Evolutionary conservation across 1,284 basidiomycete species (phyloP).

Genomic region (Fistulinella cinereoalba): DNA sequence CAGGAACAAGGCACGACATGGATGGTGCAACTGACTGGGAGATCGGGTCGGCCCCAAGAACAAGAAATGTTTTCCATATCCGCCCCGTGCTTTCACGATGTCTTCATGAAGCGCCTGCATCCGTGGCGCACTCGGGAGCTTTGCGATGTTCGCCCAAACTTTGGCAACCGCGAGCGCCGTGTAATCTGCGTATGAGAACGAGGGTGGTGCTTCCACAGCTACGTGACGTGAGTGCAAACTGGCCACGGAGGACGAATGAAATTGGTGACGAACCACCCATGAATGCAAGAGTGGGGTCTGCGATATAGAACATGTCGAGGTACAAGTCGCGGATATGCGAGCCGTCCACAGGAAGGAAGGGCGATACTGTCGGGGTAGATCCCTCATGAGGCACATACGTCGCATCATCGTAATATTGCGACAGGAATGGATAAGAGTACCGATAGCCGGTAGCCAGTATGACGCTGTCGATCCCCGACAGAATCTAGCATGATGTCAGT

Average conservation of each 20-base stretch:
- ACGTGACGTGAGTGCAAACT: neutral
- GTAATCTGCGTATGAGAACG: conserved; percentile 2
- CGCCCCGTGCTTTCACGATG: conserved; percentile 6
- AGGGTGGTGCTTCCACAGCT: neutral
- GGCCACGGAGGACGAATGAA: too few species aligned
- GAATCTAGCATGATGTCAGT: conserved; percentile 2
- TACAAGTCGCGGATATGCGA: conserved; percentile 18
- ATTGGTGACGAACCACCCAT: conserved; percentile 5
- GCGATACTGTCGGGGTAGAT: neutral
- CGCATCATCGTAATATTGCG: conserved; percentile 15
- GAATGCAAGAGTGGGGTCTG: conserved; percentile 20
- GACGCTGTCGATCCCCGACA: conserved; percentile 13
- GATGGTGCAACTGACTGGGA: conserved; percentile 4
- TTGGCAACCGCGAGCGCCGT: conserved; percentile 15
- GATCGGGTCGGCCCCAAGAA: neutral
- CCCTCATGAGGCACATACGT: conserved; percentile 2
- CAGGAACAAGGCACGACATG: neutral
- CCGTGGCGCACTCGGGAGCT: conserved; percentile 2
- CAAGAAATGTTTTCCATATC: conserved; percentile 12
- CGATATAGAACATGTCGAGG: conserved; percentile 15
- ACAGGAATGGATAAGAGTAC: conserved; percentile 11
- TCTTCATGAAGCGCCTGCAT: conserved; percentile 5
- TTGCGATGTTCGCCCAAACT: conserved; percentile 17
- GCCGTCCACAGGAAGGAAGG: conserved; percentile 12
- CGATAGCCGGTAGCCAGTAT: conserved; percentile 13